phyloP scores from a whole-genome alignment of 805 yeast species.

The Wickerhamiella shivajii region DNA sequence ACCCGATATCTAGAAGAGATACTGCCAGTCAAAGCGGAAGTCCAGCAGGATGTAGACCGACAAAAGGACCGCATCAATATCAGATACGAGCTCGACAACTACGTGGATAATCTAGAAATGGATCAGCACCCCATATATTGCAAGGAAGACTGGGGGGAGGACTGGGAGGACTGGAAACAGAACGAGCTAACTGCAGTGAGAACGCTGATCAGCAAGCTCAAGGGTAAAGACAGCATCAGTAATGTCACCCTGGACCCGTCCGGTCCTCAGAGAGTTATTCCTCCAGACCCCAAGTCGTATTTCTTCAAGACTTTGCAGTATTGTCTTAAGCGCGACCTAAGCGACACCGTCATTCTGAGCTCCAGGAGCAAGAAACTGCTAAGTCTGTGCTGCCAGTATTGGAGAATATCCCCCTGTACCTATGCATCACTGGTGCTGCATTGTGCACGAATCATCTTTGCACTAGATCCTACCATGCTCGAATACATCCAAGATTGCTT shows the following conservation, averaged over 20 bases:
- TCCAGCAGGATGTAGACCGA: slow-evolving; percentile 41
- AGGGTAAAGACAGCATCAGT: slow-evolving; percentile 6
- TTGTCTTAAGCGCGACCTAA: slow-evolving; percentile 27
- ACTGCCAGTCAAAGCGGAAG: too few relatives aligned
- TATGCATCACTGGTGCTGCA: slow-evolving; percentile 7
- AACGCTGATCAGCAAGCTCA: slow-evolving; percentile 18
- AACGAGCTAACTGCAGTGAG: slow-evolving; percentile 25
- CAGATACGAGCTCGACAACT: slow-evolving; percentile 21
- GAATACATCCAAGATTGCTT: slow-evolving; percentile 6
- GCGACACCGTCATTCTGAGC: slow-evolving; percentile 24
- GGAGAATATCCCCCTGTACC: slow-evolving; percentile 33
- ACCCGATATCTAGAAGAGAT: slow-evolving; percentile 34
- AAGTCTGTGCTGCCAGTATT: slow-evolving; percentile 33
- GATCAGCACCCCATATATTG: slow-evolving; percentile 22
- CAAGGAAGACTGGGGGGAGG: slow-evolving; percentile 27
- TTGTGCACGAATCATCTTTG: neutral
- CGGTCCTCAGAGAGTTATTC: slow-evolving; percentile 15
- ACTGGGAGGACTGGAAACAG: slow-evolving; percentile 31
- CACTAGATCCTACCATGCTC: neutral
- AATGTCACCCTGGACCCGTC: neutral
- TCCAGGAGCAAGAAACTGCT: slow-evolving; percentile 33
- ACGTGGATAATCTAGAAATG: slow-evolving; percentile 18
- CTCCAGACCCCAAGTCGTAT: slow-evolving; percentile 30
- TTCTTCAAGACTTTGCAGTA: slow-evolving; percentile 29
- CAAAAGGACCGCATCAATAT: slow-evolving; percentile 28